Base-by-base conservation (phyloP, 73 alveolate species). In the Paramecium pentaurelia region DNA sequence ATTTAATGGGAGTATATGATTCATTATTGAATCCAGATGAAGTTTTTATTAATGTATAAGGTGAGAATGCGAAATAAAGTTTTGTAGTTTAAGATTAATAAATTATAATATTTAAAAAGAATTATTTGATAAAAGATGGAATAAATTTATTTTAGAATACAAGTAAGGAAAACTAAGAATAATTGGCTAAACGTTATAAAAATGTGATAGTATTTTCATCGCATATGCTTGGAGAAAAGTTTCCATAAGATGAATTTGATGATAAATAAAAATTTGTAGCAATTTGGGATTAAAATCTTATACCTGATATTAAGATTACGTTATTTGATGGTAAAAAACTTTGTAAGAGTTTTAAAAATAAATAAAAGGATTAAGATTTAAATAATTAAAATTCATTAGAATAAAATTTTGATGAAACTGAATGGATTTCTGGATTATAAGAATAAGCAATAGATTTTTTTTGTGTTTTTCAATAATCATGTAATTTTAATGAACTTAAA, bases 1-100 rank as follows among this genome's bases (percentile, higher is more conserved):
- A 73, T 73, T 73, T 73, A 73, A 73, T 73, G 87, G 87, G 87
- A 14, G 60, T 73, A 4, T 73, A 73, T 73, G 87, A 73, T 37
- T 4, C 16, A n/a, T 8, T 32, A 73, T 40, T 73, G 32, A 20
- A 73, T 3, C 87, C 87, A n/a, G 87, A 73, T 73, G 87, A 73
- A 10, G 87, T 73, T 37, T 73, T 73, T 38, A 73, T 73, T 0
- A 30, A 73, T 30, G 47, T 73, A 2, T 64, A 64, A 73, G n/a
- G 16, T 12, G 87, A 73, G 11, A 6, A 10, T 12, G 87, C 0
- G 32, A 38, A 25, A 36, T 10, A 0, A 20, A 12, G 4, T 68
- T 12, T 11, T 34, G 14, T 73, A 12, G 60, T 37, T 1, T 34
- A 34, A 38, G 47, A 64, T 32, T 11, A 73, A 34, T 3, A 38